These are phyloP conservation scores for Umbilicus rupestris DNA, from an alignment of 164 flowering plant species.

Conservation along the genomic window DNA sequence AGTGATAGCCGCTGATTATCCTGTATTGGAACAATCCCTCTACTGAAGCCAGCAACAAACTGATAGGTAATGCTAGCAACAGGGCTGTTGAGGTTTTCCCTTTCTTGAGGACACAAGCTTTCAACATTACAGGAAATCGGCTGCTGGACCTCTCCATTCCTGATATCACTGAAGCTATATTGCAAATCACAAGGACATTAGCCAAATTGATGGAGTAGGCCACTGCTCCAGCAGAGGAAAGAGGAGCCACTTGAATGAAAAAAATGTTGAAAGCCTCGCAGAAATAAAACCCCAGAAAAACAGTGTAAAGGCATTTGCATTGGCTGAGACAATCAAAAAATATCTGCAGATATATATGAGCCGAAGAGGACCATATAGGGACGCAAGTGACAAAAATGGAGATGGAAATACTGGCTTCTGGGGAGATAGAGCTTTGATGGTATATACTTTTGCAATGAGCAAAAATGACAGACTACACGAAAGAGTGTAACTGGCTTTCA, in stretches of 20 bases:
- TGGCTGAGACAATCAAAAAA: slow-evolving; percentile 21
- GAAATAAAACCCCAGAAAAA: slow-evolving; percentile 13
- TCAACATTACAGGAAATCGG: not conserved
- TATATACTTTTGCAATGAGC: slow-evolving; percentile 16
- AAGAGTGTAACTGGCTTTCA: slow-evolving; percentile 4
- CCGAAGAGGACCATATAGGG: slow-evolving; percentile 22
- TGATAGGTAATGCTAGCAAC: slow-evolving; percentile 2
- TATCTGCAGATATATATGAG: slow-evolving; percentile 27
- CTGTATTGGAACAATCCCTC: slow-evolving; percentile 9
- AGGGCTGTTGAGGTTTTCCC: slow-evolving; percentile 4
- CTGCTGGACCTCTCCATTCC: not conserved
- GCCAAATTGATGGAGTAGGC: slow-evolving; percentile 5
- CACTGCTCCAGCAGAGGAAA: slow-evolving; percentile 2
- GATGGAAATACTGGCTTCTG: slow-evolving; percentile 5
- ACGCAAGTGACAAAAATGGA: slow-evolving; percentile 12
- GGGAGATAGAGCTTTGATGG: slow-evolving; percentile 14
- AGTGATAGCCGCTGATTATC: not conserved
- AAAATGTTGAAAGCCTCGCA: not conserved
- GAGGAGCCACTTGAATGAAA: not conserved
- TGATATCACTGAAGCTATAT: slow-evolving; percentile 6
- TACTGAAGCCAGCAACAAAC: slow-evolving; percentile 3
- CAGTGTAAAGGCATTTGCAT: slow-evolving; percentile 19
- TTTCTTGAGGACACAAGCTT: not conserved
- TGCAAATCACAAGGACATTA: not conserved
- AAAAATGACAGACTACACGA: slow-evolving; percentile 15